Percentiles rank a stretch among this genome's conserved stretches.
phyloP scores from a whole-genome alignment of 345 rosid species.

The Populus deltoides region DNA sequence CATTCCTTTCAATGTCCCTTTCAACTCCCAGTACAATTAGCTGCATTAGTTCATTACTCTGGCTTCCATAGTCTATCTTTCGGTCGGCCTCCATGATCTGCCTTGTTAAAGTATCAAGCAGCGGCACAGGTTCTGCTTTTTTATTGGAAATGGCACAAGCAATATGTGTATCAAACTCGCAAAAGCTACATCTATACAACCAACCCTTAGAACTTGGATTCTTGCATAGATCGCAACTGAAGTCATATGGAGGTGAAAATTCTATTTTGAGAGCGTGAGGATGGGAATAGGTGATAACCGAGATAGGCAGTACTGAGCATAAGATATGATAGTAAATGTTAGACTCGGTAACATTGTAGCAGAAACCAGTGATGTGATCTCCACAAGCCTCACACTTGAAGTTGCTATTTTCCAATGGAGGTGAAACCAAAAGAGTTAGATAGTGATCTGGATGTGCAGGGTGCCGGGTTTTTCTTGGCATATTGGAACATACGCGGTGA shows the following conservation, averaged over 20 bases:
- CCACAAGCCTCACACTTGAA: constrained; percentile 44
- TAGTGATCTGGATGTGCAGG: constrained; percentile 39
- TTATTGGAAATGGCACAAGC: constrained; percentile 36
- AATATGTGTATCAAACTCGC: constrained; percentile 54
- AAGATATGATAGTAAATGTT: constrained; percentile 32
- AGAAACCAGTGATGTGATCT: constrained; percentile 35
- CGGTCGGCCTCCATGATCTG: constrained; percentile 14
- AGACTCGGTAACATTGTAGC: constrained; percentile 35
- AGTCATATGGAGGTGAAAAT: constrained; percentile 42
- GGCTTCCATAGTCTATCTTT: constrained; percentile 14
- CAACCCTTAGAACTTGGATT: constrained; percentile 36
- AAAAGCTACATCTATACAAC: constrained; percentile 50
- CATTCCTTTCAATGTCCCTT: not conserved
- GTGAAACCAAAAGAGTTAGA: constrained; percentile 27
- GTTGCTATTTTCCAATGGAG: constrained; percentile 2
- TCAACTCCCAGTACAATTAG: constrained; percentile 21
- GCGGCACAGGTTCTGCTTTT: constrained; percentile 2
- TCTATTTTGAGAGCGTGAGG: constrained; percentile 48
- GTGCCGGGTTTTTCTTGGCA: constrained; percentile 40
- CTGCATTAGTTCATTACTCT: constrained; percentile 34
- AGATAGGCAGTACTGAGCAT: constrained; percentile 45
- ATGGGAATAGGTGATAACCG: constrained; percentile 32
- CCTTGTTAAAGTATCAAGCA: constrained; percentile 4
- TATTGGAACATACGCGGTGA: constrained; percentile 38
- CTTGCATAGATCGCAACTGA: constrained; percentile 45